phyloP scores from a whole-genome alignment of 148 eudicot species.

The Camellia granthamiana region DNA sequence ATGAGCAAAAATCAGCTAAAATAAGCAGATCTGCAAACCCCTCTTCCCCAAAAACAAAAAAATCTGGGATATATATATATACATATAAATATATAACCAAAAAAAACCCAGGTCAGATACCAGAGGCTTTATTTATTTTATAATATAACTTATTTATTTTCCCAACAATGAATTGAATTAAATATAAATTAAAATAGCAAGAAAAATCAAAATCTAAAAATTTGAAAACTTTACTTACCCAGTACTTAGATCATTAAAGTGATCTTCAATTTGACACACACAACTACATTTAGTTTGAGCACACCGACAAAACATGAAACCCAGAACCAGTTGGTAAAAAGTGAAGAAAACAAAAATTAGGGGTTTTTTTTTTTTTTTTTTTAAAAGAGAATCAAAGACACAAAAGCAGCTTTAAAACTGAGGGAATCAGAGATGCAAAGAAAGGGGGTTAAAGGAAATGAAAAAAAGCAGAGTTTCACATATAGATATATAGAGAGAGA shows the following conservation, averaged over 20 bases:
- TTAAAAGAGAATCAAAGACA: constrained; percentile 17
- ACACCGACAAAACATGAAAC: not conserved
- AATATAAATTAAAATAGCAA: not conserved
- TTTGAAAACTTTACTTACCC: constrained; percentile 8
- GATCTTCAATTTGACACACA: constrained; percentile 17
- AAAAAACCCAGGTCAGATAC: not conserved
- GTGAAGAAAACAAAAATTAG: constrained; percentile 9
- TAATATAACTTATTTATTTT: not conserved
- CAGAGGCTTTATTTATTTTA: not conserved
- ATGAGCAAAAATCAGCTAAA: constrained; percentile 25
- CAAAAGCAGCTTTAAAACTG: constrained; percentile 32
- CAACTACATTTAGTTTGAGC: not conserved
- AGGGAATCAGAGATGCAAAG: constrained; percentile 27
- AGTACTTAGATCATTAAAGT: constrained; percentile 17
- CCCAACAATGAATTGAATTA: not conserved
- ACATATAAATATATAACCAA: too few relatives aligned
- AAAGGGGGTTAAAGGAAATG: constrained; percentile 3
- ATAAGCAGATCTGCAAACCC: constrained; percentile 45
- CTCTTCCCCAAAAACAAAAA: constrained; percentile 16
- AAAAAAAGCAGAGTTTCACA: constrained; percentile 7
- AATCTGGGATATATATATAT: not conserved
- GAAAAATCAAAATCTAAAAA: not conserved
- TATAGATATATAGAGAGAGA: constrained; percentile 15
- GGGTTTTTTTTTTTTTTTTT: constrained; percentile 13
- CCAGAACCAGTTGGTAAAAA: constrained; percentile 1